phyloP scores from a whole-genome alignment of 805 yeast species.

The Ogataea corticis region DNA sequence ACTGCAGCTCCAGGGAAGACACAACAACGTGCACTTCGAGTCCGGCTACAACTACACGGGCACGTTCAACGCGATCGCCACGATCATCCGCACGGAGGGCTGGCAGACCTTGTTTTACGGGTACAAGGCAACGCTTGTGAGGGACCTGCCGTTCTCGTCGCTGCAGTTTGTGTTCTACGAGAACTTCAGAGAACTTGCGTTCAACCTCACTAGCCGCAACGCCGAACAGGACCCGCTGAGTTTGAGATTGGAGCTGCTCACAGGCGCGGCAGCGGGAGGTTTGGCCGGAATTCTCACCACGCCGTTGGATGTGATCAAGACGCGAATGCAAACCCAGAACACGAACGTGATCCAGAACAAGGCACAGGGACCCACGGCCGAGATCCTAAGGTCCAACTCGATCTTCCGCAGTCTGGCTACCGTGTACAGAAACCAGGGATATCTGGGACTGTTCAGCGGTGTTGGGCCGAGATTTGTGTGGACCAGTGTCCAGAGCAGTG shows the following conservation, averaged over 20 bases:
- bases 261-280: conserved; percentile 97
- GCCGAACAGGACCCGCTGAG: conserved; percentile 39
- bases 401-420: conserved; percentile 51
- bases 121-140: conserved; percentile 86
- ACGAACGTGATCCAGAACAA: conserved; percentile 20
- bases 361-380: conserved; percentile 11
- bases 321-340: conserved; percentile 87
- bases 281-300: conserved; percentile 87
- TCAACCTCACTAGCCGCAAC: conserved; percentile 33
- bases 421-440: conserved; percentile 74
- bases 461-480: conserved; percentile 96
- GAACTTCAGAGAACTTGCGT: conserved; percentile 66
- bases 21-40: conserved; percentile 73
- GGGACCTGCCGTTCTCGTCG: conserved; percentile 96
- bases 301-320: conserved; percentile 88
- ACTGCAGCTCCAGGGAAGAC: conserved; percentile 86
- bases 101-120: conserved; percentile 78
- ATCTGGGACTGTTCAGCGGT: conserved; percentile 82
- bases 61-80: conserved; percentile 65
- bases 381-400: conserved; percentile 40
- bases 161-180: conserved; percentile 96
- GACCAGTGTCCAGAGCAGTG: conserved; percentile 94
- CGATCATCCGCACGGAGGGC: conserved; percentile 73
- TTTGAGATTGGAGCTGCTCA: conserved; percentile 62
- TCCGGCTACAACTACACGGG: conserved; percentile 87